A percentile compares a stretch with the other conserved stretches of the same genome.
These are phyloP conservation scores for Trapa incisa DNA, from an alignment of 345 rosid genomes.

Conservation along the genomic window DNA sequence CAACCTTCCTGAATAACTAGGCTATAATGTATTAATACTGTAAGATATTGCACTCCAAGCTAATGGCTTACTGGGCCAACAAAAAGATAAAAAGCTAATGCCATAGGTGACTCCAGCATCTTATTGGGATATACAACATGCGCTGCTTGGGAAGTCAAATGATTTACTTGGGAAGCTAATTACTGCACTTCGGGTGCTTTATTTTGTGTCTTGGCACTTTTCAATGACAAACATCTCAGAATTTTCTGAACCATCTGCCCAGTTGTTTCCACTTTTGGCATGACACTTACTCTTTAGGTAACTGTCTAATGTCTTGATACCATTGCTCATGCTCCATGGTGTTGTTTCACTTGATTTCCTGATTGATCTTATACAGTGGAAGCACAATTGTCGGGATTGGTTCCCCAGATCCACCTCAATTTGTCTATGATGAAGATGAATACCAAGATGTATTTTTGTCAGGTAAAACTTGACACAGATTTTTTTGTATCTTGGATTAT, in stretches of 20 bases:
- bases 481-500: neutral
- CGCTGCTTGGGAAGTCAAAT: neutral
- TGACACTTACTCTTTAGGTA: neutral
- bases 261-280: neutral
- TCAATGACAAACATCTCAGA: neutral
- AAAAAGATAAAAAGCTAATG: too few relatives aligned
- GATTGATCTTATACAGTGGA: slow-evolving; percentile 42
- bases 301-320: neutral
- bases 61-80: too few relatives aligned
- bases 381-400: slow-evolving; percentile 92
- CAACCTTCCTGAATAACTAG: too few relatives aligned
- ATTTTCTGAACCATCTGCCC: neutral
- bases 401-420: slow-evolving; percentile 90
- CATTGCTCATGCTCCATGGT: neutral
- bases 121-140: neutral
- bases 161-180: neutral
- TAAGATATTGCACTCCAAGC: neutral
- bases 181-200: neutral
- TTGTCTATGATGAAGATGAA: slow-evolving; percentile 68
- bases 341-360: slow-evolving; percentile 1
- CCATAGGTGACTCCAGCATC: neutral
- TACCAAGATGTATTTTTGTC: slow-evolving; percentile 71
- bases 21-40: too few relatives aligned
- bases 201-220: neutral
- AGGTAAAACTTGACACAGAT: slow-evolving; percentile 24